Percentiles rank a stretch among this genome's conserved stretches.
phyloP scores from a whole-genome alignment of 345 rosid species.

The Hibiscus mutabilis region DNA sequence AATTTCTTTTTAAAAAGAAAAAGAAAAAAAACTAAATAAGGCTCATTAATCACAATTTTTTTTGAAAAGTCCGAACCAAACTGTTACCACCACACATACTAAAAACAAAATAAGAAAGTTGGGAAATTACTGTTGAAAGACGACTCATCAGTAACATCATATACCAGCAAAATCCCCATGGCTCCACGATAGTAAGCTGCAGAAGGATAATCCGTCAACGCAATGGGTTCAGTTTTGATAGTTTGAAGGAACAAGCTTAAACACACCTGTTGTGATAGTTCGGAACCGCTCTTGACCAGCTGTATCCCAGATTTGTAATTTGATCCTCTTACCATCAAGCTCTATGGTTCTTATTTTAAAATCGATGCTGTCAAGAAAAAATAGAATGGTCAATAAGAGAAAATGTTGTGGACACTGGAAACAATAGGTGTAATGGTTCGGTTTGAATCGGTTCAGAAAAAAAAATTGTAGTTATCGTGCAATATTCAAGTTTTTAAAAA shows the following conservation, averaged over 20 bases:
- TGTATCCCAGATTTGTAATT: conserved; percentile 95
- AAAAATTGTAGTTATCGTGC: no score
- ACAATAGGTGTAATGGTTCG: no score
- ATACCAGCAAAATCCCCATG: conserved; percentile 75
- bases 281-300: conserved; percentile 97
- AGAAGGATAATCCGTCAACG: neutral
- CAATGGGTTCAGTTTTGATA: no score
- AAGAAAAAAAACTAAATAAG: neutral
- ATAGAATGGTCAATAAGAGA: neutral
- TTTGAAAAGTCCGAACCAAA: no score
- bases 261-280: conserved; percentile 72
- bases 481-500: no score
- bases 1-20: no score
- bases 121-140: conserved; percentile 52
- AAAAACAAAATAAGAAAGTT: neutral
- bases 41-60: no score
- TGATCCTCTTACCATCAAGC: conserved; percentile 86
- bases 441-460: no score
- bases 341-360: conserved; percentile 94
- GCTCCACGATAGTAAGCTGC: conserved; percentile 81
- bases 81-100: no score
- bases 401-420: neutral
- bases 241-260: neutral
- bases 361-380: conserved; percentile 57
- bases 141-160: conserved; percentile 76